These are phyloP conservation scores for Cicer chorassanicum DNA, from an alignment of 306 rosid genomes.

Conservation along the genomic window DNA sequence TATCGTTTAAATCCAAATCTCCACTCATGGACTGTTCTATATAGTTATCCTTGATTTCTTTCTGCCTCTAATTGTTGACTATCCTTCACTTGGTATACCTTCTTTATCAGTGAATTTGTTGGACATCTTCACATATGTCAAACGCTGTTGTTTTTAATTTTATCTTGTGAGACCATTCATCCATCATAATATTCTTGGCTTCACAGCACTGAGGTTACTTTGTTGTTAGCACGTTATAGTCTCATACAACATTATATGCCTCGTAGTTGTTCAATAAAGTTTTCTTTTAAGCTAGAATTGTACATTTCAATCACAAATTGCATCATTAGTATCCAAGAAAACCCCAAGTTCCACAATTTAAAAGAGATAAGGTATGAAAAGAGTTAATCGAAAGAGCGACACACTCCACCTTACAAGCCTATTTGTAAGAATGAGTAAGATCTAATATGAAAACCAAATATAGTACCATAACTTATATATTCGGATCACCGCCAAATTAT, in stretches of 20 bases:
- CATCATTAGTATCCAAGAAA: not conserved
- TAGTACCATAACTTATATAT: too few species aligned
- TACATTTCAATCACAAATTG: not conserved
- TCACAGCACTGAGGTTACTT: not conserved
- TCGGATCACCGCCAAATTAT: too few species aligned
- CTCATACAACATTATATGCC: not conserved
- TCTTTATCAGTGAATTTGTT: not conserved
- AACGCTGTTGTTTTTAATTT: not conserved
- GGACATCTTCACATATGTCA: not conserved
- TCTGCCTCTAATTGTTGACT: not conserved
- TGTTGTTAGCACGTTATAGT: constrained; percentile 2
- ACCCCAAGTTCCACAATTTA: too few species aligned
- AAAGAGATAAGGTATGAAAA: too few species aligned
- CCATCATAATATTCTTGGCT: not conserved
- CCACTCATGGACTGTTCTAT: not conserved
- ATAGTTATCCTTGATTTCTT: constrained; percentile 7
- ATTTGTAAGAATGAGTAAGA: too few species aligned
- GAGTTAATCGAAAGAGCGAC: too few species aligned
- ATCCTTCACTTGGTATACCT: not conserved
- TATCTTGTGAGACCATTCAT: not conserved
- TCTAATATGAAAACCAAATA: too few species aligned
- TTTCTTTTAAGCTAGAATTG: constrained; percentile 7
- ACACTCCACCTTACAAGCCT: too few species aligned
- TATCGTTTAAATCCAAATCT: not conserved
- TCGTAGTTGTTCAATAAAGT: not conserved